These are phyloP conservation scores for Stagonosporopsis vannaccii DNA, from an alignment of 2,329 filamentous ascomycete species.

Conservation along the genomic window DNA sequence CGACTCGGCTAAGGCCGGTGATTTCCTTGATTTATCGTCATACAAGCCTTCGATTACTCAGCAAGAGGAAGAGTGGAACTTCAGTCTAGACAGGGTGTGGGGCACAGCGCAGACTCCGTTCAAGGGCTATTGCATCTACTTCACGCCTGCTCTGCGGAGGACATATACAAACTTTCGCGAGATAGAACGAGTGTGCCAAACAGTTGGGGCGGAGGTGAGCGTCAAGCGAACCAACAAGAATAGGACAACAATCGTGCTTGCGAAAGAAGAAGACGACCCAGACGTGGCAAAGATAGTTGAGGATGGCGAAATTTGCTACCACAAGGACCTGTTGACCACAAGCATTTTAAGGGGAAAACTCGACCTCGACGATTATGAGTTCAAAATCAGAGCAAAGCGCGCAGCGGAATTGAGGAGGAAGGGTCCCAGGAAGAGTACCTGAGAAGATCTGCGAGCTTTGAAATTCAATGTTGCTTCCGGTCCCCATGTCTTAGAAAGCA, in stretches of 20 bases:
- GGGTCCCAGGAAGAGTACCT: slow-evolving; percentile 25
- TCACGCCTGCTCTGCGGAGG: slow-evolving; percentile 52
- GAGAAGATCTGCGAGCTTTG: neutral
- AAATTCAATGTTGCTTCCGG: neutral
- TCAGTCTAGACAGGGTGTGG: slow-evolving; percentile 44
- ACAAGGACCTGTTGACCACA: slow-evolving; percentile 53
- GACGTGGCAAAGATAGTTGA: slow-evolving; percentile 46
- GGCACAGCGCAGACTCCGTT: slow-evolving; percentile 53
- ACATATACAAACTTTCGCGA: slow-evolving; percentile 45
- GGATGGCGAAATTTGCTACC: slow-evolving; percentile 47
- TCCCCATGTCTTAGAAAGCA: slow-evolving; percentile 8
- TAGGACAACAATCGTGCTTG: slow-evolving; percentile 49
- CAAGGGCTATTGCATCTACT: slow-evolving; percentile 57
- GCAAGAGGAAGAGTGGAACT: slow-evolving; percentile 51
- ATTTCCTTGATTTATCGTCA: slow-evolving; percentile 44
- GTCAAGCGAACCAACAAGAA: slow-evolving; percentile 35
- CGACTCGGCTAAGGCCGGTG: slow-evolving; percentile 46
- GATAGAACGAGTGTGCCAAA: slow-evolving; percentile 49
- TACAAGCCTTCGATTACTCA: slow-evolving; percentile 46
- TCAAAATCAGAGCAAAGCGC: slow-evolving; percentile 33
- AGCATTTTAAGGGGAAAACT: slow-evolving; percentile 54
- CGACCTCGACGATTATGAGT: slow-evolving; percentile 51
- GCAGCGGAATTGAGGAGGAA: slow-evolving; percentile 22
- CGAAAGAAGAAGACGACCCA: slow-evolving; percentile 44
- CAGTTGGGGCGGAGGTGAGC: slow-evolving; percentile 49